These are phyloP conservation scores for Rossbeevera mucosa DNA, from an alignment of 768 basidiomycete species.

Conservation along the genomic window DNA sequence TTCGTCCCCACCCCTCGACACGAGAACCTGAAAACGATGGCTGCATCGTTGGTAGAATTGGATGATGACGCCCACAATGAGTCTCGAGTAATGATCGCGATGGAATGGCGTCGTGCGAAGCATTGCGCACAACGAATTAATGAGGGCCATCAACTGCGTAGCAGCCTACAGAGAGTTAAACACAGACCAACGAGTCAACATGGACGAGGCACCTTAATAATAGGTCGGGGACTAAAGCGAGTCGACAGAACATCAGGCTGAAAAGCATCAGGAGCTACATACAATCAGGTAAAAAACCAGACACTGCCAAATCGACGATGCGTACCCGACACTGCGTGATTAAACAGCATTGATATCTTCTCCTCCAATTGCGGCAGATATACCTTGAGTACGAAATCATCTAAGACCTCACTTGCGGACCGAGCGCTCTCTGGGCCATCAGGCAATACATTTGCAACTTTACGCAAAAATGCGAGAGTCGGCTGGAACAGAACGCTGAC, in stretches of 20 bases:
- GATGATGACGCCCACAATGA: slow-evolving; percentile 90
- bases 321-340: slow-evolving; percentile 75
- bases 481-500: slow-evolving; percentile 94
- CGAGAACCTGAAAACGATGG: slow-evolving; percentile 76
- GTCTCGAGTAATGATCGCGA: slow-evolving; percentile 87
- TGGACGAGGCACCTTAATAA: slow-evolving; percentile 59
- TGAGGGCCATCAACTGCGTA: slow-evolving; percentile 80
- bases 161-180: slow-evolving; percentile 53
- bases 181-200: neutral
- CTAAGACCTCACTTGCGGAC: slow-evolving; percentile 69
- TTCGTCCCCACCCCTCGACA: slow-evolving; percentile 38
- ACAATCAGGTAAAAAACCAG: slow-evolving; percentile 2
- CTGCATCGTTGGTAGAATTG: slow-evolving; percentile 96
- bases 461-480: slow-evolving; percentile 77
- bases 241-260: slow-evolving; percentile 70
- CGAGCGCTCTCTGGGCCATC: slow-evolving; percentile 61
- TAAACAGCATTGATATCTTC: slow-evolving; percentile 83
- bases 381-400: slow-evolving; percentile 89
- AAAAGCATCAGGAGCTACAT: slow-evolving; percentile 77
- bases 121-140: slow-evolving; percentile 91
- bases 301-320: neutral
- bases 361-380: slow-evolving; percentile 96
- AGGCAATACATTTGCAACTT: slow-evolving; percentile 68
- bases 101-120: slow-evolving; percentile 90
- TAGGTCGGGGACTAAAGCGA: slow-evolving; percentile 62